phyloP scores from a whole-genome alignment of 2,329 filamentous ascomycete genomes.

The Paracorniculantispora psalliotae region DNA sequence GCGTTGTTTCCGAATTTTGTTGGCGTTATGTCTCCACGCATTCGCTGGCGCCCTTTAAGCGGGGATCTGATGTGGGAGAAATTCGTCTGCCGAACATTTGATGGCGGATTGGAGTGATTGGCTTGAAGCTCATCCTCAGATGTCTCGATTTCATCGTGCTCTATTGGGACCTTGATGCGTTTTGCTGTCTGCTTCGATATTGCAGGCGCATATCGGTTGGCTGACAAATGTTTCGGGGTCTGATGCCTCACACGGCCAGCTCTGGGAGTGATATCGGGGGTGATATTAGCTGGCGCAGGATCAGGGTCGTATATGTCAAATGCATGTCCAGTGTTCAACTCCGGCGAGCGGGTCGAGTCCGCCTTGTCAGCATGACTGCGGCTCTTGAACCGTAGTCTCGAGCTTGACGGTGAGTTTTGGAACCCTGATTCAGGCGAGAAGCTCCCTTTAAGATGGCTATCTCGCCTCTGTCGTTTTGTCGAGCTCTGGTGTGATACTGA shows the following conservation, averaged over 20 bases:
- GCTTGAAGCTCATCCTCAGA: conserved; percentile 15
- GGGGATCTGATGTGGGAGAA: conserved; percentile 5
- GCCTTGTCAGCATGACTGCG: neutral
- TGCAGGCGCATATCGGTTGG: neutral
- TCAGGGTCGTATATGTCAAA: neutral
- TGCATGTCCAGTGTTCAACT: neutral
- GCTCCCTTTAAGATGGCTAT: neutral
- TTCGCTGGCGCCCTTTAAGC: neutral
- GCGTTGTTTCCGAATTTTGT: neutral
- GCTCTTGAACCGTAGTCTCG: neutral
- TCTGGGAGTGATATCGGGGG: neutral
- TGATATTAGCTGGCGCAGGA: neutral
- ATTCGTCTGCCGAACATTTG: neutral
- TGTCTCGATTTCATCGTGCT: neutral
- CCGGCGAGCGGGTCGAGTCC: neutral
- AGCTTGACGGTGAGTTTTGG: neutral
- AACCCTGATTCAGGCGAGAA: neutral
- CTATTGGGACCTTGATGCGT: neutral
- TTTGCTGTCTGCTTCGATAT: neutral
- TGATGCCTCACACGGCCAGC: neutral
- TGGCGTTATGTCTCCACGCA: conserved; percentile 2
- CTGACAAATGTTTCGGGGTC: too few relatives aligned
- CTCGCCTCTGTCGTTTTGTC: conserved; percentile 22
- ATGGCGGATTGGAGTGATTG: neutral
- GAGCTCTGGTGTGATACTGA: conserved; percentile 15